Base-by-base conservation (phyloP, 2,329 filamentous ascomycete genomes). In the Colletotrichum sp. region DNA sequence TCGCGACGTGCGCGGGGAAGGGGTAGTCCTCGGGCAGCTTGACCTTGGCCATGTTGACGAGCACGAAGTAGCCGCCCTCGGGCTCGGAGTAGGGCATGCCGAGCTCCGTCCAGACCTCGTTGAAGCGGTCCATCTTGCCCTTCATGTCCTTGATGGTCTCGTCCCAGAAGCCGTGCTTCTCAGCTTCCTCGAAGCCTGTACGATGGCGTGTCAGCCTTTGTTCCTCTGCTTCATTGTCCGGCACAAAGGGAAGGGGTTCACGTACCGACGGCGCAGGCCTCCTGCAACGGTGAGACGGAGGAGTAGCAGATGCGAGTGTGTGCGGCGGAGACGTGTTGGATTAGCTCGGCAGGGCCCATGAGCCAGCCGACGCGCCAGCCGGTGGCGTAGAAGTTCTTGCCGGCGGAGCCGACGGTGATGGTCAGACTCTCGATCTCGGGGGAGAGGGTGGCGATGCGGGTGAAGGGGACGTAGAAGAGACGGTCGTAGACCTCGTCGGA, bases 321-420 rank as follows among this genome's bases (percentile, higher is more conserved):
- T 1, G 97, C 97, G 21, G 95, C 95, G 13, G 94, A 92, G 38
- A 98, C 96, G 83, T 98, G 95, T 83, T 97, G 94, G 86, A 98
- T 96, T 68, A 98, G 88, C 76, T 98, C 91, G 69, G 95, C 91
- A 0, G 95, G 95, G 0, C 97, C 97, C 81, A 98, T 97, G 48
- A 99, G 88, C 92, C 96, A 99, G 71, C 97, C 91, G 6, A 98
- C 96, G 73, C 97, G 93, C 97, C 97, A 99, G 63, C 97, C 97
- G 0, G 97, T 99, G 72, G 95, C 95, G 82, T 98, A 98, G 85
- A 99, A 99, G 88, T 97, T 97, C 90, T 99, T 99, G 80, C 97
- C 97, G 2, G 96, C 97, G 1, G 96, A 98, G 24, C 97, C 97
- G 34, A 99, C 97, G 0, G 97, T 98, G 64, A 99, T 86, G 6